Evolutionary conservation across 495 filamentous ascomycete genomes (phyloP), one percentile per base, ranked within the genome.

Genomic region (Massariosphaeria phaeospora): DNA sequence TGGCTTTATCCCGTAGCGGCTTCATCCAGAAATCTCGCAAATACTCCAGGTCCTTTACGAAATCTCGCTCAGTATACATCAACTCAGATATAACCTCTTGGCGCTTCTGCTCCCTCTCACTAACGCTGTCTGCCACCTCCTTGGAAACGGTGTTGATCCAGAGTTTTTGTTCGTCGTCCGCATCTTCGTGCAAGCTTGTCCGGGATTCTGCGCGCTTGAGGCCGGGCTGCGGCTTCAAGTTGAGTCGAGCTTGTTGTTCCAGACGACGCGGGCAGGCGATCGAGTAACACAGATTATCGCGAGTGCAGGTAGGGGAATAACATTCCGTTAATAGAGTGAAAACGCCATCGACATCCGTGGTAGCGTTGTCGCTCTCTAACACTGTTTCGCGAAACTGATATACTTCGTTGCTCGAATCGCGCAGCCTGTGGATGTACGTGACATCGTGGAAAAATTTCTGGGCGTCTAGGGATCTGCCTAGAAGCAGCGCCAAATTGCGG

Each of bases 381-480:
- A 96, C 76, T 9, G 87, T 94, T 69, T 96, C 91, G 52, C 86
- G 83, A 70, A 99, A 99, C 67, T 96, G 91, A 69, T 96, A 99
- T 59, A 99, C 84, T 67, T 99, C 94, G 36, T 80, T 81, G 10
- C 81, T 75, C 6, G 90, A 91, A 72, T 99, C 94, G 62, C 94
- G 84, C 49, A 99, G 73, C 41, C 94, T 82, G 67, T 99, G 94
- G 56, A 95, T 91, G 69, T 99, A 99, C 3, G 91, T 96, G 34
- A 97, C 94, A 79, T 99, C 94, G 69, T 97, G 94, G 68, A 99
- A 99, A 70, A 97, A 96, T 69, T 97, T 99, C 70, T 99, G 94
- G 35, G 94, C 94, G 73, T 99, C 94, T 38, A 99, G 73, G 50
- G 90, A 88, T 59, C 94, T 79, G 39, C 94, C 94, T n/a, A 99